Base-by-base conservation (phyloP, 768 basidiomycete genomes). In the Butyriboletus loyo region DNA sequence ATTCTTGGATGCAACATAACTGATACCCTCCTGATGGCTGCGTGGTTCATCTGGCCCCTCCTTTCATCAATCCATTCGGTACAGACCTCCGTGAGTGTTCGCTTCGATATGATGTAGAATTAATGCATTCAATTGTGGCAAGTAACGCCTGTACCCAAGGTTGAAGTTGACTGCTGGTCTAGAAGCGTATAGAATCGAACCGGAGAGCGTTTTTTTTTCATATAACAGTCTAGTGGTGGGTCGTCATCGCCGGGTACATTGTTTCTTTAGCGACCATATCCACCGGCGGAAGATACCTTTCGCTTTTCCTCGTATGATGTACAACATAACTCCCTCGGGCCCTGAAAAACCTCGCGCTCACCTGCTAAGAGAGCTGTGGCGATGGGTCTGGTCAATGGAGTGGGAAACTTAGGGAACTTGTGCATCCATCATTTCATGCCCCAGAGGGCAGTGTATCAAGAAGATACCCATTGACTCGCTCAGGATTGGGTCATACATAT, bases 181-280 rank as follows among this genome's bases (percentile, higher is more conserved):
- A 19, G 15, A 28, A 17, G 27, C 37, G 19, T 1, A 19, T 36
- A 79, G 85, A n/a, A 85, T 54, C 72, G 71, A 52, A 80, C 81
- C 11, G 84, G 84, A 6, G 85, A 86, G 61, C 77, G 84, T n/a
- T n/a, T 17, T 86, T 78, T 69, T 83, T 84, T 72, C 85, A 86
- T 58, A 73, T 84, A 30, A 63, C 74, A 1, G 68, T 59, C 3
- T 78, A 75, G 69, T 83, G 79, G 80, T 84, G 83, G 83, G 76
- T 68, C 17, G 76, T 79, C 34, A 79, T 85, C 11, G 31, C 83
- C 9, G 85, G 81, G 0, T 86, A 79, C 61, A 79, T 85, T 51
- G 80, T 87, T 54, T 75, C 76, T 7, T 64, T 84, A 13, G 73
- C 73, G 4, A 86, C 83, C 1, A 74, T 75, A 68, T 70, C 70